Base-by-base conservation (phyloP, 805 yeast genomes). In the Naumovozyma dairenensis region DNA sequence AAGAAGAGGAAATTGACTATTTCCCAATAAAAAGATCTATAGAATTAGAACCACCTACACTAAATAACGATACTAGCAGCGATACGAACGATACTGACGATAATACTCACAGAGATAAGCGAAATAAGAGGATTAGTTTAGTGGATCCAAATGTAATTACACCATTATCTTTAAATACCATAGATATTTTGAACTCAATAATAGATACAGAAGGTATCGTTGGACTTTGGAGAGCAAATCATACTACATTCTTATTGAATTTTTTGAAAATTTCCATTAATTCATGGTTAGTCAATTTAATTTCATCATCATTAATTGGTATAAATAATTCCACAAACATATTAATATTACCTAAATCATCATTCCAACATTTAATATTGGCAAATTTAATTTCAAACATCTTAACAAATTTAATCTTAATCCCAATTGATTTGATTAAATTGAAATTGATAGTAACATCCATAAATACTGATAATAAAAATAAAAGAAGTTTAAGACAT, bases 271-370 rank as follows among this genome's bases (percentile, higher is more conserved):
- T 76, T 31, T 80, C 94, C 0, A 61, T 86, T 29, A 89, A 83
- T 50, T 84, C 95, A 1, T 87, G 97, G 96, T 66, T 86, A 8
- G 13, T 24, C 31, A 80, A 93, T 0, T 96, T 96, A 3, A 73
- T 87, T 42, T 53, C 86, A 6, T 77, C 95, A 4, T 92, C 96
- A 2, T 61, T 83, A 29, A 56, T 82, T 33, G 79, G 81, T 14
- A 73, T 85, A 20, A 94, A 96, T 0, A 96, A 87, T 53, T 96
- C 96, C 3, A 74, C 7, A 7, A 5, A 12, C n/a, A 6, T 24
- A 24, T 24, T 24, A 14, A 5, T 7, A 6, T 20, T 21, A 16
- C 32, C 32, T 9, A 24, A 12, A 24, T 24, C 26, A 24, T 24
- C 26, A 24, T 24, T 24, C n/a, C 8, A 24, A 24, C 8, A 14